phyloP scores from a whole-genome alignment of 1,284 basidiomycete genomes.

The Takashimella tepidaria region DNA sequence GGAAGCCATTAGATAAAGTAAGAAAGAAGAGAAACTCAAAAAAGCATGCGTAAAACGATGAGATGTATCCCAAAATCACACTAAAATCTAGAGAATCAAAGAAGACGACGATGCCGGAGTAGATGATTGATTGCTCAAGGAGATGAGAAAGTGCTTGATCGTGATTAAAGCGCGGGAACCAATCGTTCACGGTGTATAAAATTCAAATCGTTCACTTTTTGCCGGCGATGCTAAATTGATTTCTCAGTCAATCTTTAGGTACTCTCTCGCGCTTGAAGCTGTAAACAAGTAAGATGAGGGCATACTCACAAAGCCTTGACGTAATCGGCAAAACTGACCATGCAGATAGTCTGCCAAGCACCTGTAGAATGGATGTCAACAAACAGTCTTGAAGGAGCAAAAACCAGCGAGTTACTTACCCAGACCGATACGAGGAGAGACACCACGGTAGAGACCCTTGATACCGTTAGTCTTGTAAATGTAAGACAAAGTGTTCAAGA shows the following conservation, averaged over 20 bases:
- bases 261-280: no score
- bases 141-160: no score
- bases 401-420: no score
- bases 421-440: slow-evolving; percentile 91
- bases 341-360: slow-evolving; percentile 62
- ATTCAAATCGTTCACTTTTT: no score
- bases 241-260: no score
- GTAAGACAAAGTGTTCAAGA: slow-evolving; percentile 81
- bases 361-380: no score
- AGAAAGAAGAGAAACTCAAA: not conserved
- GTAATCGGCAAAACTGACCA: slow-evolving; percentile 96
- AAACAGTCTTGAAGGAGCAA: slow-evolving; percentile 4
- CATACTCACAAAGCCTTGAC: slow-evolving; percentile 69
- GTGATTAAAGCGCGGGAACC: no score
- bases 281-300: not conserved
- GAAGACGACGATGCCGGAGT: not conserved
- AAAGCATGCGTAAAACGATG: not conserved
- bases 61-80: not conserved
- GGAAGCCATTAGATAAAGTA: not conserved
- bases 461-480: slow-evolving; percentile 96
- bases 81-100: not conserved
- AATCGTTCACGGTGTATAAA: no score
- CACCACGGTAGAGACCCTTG: slow-evolving; percentile 95
- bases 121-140: no score
- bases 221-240: no score